Evolutionary conservation across 2,329 filamentous ascomycete species (phyloP).

Genomic region (Alternaria solani): DNA sequence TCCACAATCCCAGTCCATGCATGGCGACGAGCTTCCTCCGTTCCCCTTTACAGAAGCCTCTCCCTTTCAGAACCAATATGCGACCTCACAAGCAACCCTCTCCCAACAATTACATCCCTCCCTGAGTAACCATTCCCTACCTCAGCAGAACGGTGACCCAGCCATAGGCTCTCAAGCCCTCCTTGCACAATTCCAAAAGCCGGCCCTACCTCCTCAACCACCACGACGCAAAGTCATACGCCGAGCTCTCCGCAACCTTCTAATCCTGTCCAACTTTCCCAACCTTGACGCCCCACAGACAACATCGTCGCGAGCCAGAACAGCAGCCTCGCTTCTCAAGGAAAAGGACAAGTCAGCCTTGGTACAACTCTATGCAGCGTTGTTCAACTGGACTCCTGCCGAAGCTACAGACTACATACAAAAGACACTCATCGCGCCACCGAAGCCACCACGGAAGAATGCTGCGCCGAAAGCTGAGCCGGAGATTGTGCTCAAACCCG

Average conservation of each 20-base stretch:
- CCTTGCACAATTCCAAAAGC: slow-evolving; percentile 34
- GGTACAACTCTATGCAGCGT: slow-evolving; percentile 61
- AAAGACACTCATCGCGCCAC: slow-evolving; percentile 54
- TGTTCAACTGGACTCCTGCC: slow-evolving; percentile 45
- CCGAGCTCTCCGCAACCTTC: slow-evolving; percentile 64
- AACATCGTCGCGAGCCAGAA: slow-evolving; percentile 57
- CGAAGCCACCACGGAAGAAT: slow-evolving; percentile 50
- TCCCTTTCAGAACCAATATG: slow-evolving; percentile 27
- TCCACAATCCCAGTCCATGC: slow-evolving; percentile 24
- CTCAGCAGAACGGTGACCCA: slow-evolving; percentile 16
- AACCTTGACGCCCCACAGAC: slow-evolving; percentile 52
- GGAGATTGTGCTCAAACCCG: slow-evolving; percentile 33
- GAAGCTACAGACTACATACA: slow-evolving; percentile 43
- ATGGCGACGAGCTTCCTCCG: slow-evolving; percentile 29
- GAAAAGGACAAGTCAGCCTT: slow-evolving; percentile 57
- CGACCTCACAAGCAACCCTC: slow-evolving; percentile 33
- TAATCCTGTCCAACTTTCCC: slow-evolving; percentile 61
- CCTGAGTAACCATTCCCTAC: slow-evolving; percentile 40
- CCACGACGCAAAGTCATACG: slow-evolving; percentile 52
- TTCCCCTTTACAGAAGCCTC: slow-evolving; percentile 37
- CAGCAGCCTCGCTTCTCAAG: slow-evolving; percentile 52
- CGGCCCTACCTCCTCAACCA: slow-evolving; percentile 28
- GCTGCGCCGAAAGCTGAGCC: slow-evolving; percentile 29
- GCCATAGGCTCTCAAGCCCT: slow-evolving; percentile 31
- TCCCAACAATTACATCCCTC: slow-evolving; percentile 32